A percentile compares a stretch with the other conserved stretches of the same genome.
phyloP scores from a whole-genome alignment of 345 rosid genomes.

The Eucalyptus regnans region DNA sequence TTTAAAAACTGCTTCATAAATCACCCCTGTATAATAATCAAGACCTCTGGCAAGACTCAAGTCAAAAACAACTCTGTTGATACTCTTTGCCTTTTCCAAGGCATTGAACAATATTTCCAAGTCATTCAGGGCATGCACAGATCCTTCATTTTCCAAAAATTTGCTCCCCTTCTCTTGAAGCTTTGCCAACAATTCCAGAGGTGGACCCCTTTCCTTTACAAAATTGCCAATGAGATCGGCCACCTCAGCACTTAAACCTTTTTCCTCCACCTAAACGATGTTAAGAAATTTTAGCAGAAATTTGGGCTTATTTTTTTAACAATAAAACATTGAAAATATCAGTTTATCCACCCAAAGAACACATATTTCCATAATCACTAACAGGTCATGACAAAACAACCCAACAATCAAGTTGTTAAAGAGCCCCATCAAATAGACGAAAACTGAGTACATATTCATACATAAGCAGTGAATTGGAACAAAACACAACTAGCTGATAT shows the following conservation, averaged over 20 bases:
- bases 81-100: constrained; percentile 66
- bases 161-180: constrained; percentile 49
- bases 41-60: constrained; percentile 98
- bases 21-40: constrained; percentile 94
- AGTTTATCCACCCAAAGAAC: background rate
- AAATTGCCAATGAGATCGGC: constrained; percentile 74
- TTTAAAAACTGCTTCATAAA: constrained; percentile 80
- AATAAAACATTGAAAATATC: background rate
- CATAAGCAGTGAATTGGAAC: background rate
- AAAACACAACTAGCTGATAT: background rate
- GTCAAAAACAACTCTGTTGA: constrained; percentile 75
- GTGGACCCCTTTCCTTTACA: constrained; percentile 73
- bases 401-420: background rate
- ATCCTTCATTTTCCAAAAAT: constrained; percentile 43
- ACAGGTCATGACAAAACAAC: background rate
- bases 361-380: background rate
- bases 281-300: background rate
- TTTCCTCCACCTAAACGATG: constrained; percentile 63
- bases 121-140: constrained; percentile 63
- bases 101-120: constrained; percentile 75
- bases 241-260: constrained; percentile 54
- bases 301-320: background rate
- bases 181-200: constrained; percentile 45
- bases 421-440: background rate
- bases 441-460: background rate